A percentile compares a stretch with the other conserved stretches of the same genome.
phyloP scores from a whole-genome alignment of 495 filamentous ascomycete genomes.

The Aspergillus indologenus region DNA sequence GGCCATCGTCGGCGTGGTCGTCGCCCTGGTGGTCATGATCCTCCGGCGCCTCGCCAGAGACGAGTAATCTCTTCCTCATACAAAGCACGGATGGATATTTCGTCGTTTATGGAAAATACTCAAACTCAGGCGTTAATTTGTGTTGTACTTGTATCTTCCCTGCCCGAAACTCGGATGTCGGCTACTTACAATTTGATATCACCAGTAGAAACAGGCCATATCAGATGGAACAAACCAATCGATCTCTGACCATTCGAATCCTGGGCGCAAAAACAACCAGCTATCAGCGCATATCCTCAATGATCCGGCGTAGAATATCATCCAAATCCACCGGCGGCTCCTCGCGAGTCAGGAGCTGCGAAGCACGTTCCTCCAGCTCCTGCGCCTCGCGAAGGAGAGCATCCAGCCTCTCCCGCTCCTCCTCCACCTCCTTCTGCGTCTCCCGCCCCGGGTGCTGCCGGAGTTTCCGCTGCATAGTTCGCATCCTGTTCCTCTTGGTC shows the following conservation, averaged over 20 bases:
- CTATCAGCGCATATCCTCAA: not conserved
- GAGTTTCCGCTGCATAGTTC: no score
- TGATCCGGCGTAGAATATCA: not conserved
- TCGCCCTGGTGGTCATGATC: slow-evolving; percentile 47
- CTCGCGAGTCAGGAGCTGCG: not conserved
- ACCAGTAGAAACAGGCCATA: no score
- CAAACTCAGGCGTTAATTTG: no score
- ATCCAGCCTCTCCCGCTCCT: no score
- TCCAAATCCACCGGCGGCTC: not conserved
- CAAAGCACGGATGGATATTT: not conserved
- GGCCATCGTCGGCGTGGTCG: slow-evolving; percentile 51
- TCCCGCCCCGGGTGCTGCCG: no score
- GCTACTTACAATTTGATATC: no score
- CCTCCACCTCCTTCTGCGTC: no score
- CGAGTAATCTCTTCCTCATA: not conserved
- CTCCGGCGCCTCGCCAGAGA: slow-evolving; percentile 31
- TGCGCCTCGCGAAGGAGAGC: not conserved
- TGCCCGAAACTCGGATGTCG: no score
- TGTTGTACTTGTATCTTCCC: not conserved
- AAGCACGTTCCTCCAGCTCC: not conserved
- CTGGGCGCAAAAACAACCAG: no score
- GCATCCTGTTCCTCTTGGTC: no score
- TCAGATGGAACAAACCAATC: no score
- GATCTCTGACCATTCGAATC: no score
- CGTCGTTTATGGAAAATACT: not conserved